Evolutionary conservation across 2,329 filamentous ascomycete genomes (phyloP), one percentile per base, ranked within the genome.

Genomic region (Neofusicoccum parvum): DNA sequence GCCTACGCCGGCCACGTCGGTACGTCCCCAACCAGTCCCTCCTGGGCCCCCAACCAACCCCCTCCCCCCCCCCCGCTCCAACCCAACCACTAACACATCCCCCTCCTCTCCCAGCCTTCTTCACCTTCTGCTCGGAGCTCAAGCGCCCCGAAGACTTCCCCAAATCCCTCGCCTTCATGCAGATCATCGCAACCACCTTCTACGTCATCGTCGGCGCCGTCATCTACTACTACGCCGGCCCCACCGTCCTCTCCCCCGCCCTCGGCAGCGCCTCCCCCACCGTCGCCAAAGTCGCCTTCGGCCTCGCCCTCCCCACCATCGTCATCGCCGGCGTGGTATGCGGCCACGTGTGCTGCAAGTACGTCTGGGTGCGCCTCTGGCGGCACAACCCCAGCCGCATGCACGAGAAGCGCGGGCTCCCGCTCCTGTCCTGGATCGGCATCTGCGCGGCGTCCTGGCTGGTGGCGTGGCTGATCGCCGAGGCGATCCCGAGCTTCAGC

Each of bases 301-400:
- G 87, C 20, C 80, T 92, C 66, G 89, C 89, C 0, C 81, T 89
- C 1, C 89, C 89, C 14, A 91, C 90, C 2, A 91, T 92, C 66
- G 80, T 92, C 56, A 86, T 92, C 58, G 88, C 89, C 0, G 90
- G 89, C 63, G 88, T 91, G 5, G 89, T 92, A 67, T 88, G 90
- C 72, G 88, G 85, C 15, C 86, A 89, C 67, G 86, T 91, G 2
- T 87, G 87, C 1, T 83, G 82, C 65, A 90, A 90, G 72, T 89
- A 89, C 70, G 79, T 91, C 66, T 92, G 90, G 71, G 78, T 86
- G 5, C 85, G 89, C 39, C 73, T 88, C 9, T 90, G 90, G 79
- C 56, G 49, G 36, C 27, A 36, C 34, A 11, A 23, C 7, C 58
- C 53, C 11, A 14, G 23, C 15, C 73, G 71, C 70, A 74, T 74